Conservation (phyloP, 257 asterid species). For the Capsicum baccatum region DNA sequence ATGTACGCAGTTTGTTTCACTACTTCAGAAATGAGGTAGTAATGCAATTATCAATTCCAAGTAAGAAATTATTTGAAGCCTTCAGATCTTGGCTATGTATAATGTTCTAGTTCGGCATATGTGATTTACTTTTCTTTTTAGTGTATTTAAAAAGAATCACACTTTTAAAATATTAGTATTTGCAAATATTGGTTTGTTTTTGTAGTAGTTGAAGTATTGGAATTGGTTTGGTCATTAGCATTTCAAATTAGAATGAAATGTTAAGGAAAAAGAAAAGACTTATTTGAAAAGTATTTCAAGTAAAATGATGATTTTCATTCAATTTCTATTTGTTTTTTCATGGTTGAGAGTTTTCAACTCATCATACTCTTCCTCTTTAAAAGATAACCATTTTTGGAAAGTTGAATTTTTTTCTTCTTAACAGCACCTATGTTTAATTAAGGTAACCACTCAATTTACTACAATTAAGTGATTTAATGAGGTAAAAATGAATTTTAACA, state of each 20-base stretch:
- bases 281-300: background rate
- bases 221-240: background rate
- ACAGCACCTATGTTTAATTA: background rate
- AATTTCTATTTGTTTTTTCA: background rate
- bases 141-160: background rate
- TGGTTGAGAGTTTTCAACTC: background rate
- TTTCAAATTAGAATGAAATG: background rate
- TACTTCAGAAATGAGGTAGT: too few relatives aligned
- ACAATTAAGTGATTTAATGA: too few relatives aligned
- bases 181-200: background rate
- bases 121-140: background rate
- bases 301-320: background rate
- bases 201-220: too few relatives aligned
- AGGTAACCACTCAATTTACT: background rate
- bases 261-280: too few relatives aligned
- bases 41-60: background rate
- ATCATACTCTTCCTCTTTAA: background rate
- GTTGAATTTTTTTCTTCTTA: background rate
- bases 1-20: too few relatives aligned
- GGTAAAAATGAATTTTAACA: too few relatives aligned
- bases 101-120: background rate
- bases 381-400: background rate
- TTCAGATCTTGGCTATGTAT: background rate
- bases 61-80: background rate
- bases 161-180: background rate